Evolutionary conservation across 805 yeast species (phyloP), one percentile per base, ranked within the genome.

Genomic region (Cyberlindnera veronae): DNA sequence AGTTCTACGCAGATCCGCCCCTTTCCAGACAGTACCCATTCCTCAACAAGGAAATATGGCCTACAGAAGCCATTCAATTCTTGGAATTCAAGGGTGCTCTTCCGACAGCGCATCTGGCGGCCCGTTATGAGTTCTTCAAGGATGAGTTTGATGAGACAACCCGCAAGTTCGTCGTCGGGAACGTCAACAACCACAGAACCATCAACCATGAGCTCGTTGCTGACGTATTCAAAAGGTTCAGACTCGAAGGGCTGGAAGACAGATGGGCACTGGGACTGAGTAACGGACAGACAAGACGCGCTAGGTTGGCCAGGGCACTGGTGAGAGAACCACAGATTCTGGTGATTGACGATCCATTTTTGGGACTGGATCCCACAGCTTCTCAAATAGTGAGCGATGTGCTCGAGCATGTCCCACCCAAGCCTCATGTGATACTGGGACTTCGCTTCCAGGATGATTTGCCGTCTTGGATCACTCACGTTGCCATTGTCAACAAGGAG

Each of bases 231-330:
- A 58, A 66, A 4, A 62, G 64, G 21, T 71, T 93, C 41, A 68
- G 75, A 35, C 65, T 91, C 44, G 61, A 58, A 6, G 79, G 75
- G 0, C 60, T 89, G 34, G 68, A 76, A 39, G 71, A 77, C 40
- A 75, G 87, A 44, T 91, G 95, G 88, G 77, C 85, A 24, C 86
- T 87, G 59, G 85, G 91, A 0, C 66, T 93, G 32, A 85, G 95
- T 60, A 93, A 93, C 60, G 99, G 99, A 0, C 99, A 93, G 61
- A 79, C 85, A 59, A 72, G 99, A 51, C 69, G 99, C 36, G 95
- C 97, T 0, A 71, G 96, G 45, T 64, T 93, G 20, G 98, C 96
- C 0, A 73, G 76, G 45, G 79, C 89, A 0, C 53, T 93, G 31
- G 70, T 87, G 40, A 67, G 69, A 32, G 65, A 74, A 24, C 95